Evolutionary conservation across 2,329 filamentous ascomycete genomes (phyloP), one percentile per base, ranked within the genome.

Genomic region (Aureobasidium vineae): DNA sequence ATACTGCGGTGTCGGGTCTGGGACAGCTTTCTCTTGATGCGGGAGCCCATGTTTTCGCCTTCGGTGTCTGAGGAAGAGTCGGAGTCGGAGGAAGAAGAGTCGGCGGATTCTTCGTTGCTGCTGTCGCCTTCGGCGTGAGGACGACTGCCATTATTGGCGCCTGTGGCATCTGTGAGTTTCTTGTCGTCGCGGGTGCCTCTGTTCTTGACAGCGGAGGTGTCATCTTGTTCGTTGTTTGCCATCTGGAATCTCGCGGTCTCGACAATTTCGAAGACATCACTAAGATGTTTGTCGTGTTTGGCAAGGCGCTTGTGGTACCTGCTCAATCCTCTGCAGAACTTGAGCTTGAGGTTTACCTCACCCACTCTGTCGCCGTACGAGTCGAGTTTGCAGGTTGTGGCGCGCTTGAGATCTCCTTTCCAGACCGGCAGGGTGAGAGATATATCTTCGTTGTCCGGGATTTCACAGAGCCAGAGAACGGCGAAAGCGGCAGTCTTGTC

Each of bases 391-490:
- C 50, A 77, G 45, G 70, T 84, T 75, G 82, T 79, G 0, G 84
- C 86, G 13, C 83, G 82, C 74, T 83, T 75, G 73, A 87, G 79
- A 70, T 88, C 83, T 28, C 88, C 87, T 72, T 86, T 88, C 86
- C 87, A 92, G 2, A 92, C 83, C 5, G 85, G 77, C 3, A 92
- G 73, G 5, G 80, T 81, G 10, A 89, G 71, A 0, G 82, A 85
- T 50, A 81, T 78, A 63, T 87, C 82, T 71, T 90, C 85, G 67
- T 90, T 89, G 66, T 92, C 89, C 0, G 82, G 78, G 0, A 92
- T 79, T n/a, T 90, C 85, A 69, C 86, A 85, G 21, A 91, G 80
- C 89, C 89, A 91, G 1, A 90, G 77, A 2, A 90, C 81, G 7
- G 83, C 82, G 70, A 90, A 89, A 0, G 86, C 88, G 1, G 82